phyloP scores from a whole-genome alignment of 2,329 filamentous ascomycete genomes.

The Hymenoscyphus linearis region DNA sequence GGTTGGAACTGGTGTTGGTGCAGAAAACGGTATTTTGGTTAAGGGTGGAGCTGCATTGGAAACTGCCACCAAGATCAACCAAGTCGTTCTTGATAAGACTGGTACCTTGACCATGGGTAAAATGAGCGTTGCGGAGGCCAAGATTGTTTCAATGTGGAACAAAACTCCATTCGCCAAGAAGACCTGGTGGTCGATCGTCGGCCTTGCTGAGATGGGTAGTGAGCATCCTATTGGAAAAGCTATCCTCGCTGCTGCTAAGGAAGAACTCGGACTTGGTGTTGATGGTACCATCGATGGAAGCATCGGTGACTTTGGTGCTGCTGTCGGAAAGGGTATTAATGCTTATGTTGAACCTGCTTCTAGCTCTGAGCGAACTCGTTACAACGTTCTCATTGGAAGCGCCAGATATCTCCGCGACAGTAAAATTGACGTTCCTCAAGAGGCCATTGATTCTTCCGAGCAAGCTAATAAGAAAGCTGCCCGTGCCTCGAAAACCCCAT shows the following conservation, averaged over 20 bases:
- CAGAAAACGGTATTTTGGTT: slow-evolving; percentile 93
- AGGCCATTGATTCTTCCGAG: slow-evolving; percentile 59
- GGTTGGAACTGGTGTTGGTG: slow-evolving; percentile 96
- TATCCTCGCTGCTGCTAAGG: slow-evolving; percentile 69
- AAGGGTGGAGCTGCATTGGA: slow-evolving; percentile 93
- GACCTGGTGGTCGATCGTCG: slow-evolving; percentile 94
- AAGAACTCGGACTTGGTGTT: slow-evolving; percentile 64
- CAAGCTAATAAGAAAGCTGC: slow-evolving; percentile 46
- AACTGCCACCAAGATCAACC: slow-evolving; percentile 81
- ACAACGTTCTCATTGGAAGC: slow-evolving; percentile 81
- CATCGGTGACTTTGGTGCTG: slow-evolving; percentile 77
- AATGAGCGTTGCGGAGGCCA: slow-evolving; percentile 80
- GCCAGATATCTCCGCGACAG: slow-evolving; percentile 69
- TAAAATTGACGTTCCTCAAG: slow-evolving; percentile 58
- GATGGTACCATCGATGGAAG: slow-evolving; percentile 77
- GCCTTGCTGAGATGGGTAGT: slow-evolving; percentile 90
- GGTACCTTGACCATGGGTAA: slow-evolving; percentile 91
- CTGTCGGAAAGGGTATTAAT: slow-evolving; percentile 78
- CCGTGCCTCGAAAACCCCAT: slow-evolving; percentile 29
- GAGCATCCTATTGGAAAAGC: slow-evolving; percentile 96
- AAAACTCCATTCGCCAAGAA: slow-evolving; percentile 61
- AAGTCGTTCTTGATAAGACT: slow-evolving; percentile 92
- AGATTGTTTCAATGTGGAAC: slow-evolving; percentile 64
- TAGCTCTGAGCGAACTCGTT: slow-evolving; percentile 61
- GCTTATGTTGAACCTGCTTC: slow-evolving; percentile 74